These are phyloP conservation scores for Arabidopsis thaliana DNA, from an alignment of 345 rosid species.

Conservation along the genomic window DNA sequence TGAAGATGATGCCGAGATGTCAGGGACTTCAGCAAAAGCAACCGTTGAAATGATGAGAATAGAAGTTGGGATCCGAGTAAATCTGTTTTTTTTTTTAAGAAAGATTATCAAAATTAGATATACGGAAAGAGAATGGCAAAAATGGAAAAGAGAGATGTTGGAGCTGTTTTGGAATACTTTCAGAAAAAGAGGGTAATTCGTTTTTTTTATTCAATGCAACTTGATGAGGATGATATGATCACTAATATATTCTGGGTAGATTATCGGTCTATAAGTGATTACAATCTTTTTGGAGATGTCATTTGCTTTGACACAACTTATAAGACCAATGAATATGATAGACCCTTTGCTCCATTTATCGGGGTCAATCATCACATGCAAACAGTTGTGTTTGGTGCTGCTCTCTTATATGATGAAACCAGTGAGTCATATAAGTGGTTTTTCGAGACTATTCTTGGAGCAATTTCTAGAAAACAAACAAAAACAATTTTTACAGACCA, in stretches of 20 bases:
- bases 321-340: neutral
- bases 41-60: constrained; percentile 14
- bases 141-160: neutral
- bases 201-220: neutral
- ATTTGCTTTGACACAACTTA: neutral
- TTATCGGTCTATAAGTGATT: neutral
- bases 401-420: neutral
- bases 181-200: neutral
- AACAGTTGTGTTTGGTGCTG: neutral
- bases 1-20: constrained; percentile 10
- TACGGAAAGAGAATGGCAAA: neutral
- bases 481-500: constrained; percentile 1
- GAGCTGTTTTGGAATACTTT: neutral
- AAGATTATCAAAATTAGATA: neutral
- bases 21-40: constrained; percentile 22
- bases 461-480: constrained; percentile 15
- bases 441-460: constrained; percentile 10
- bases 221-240: neutral
- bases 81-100: constrained; percentile 2
- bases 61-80: constrained; percentile 6
- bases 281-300: neutral
- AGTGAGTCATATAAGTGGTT: neutral
- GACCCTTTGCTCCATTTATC: neutral
- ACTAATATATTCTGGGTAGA: neutral
- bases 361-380: neutral